Percentiles rank a stretch among this genome's conserved stretches.
These are phyloP conservation scores for Agaricus blazei DNA, from an alignment of 768 basidiomycete species.

Conservation along the genomic window DNA sequence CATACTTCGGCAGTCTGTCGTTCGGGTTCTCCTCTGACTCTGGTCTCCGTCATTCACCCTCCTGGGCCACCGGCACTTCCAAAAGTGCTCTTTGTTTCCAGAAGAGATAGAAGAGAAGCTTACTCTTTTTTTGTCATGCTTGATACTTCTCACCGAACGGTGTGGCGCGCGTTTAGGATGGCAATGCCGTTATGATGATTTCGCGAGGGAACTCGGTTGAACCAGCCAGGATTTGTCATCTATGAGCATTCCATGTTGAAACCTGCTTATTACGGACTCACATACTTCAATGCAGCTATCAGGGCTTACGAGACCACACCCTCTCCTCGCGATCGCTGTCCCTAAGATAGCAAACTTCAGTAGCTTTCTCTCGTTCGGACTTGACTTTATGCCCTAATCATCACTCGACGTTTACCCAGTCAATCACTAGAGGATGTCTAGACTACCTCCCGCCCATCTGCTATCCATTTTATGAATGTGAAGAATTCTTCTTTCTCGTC, in stretches of 20 bases:
- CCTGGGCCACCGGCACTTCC: conserved; percentile 21
- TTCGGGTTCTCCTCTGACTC: conserved; percentile 16
- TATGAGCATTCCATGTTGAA: conserved; percentile 30
- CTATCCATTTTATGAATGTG: not conserved
- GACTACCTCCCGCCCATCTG: not conserved
- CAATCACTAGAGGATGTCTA: not conserved
- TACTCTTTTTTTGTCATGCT: not conserved
- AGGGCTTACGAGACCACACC: conserved; percentile 54
- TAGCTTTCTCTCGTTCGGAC: not conserved
- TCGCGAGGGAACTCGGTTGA: conserved; percentile 27
- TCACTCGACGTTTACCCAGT: not conserved
- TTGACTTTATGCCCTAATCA: not conserved
- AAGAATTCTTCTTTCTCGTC: not conserved
- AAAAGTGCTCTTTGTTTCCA: not conserved
- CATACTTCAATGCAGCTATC: conserved; percentile 30
- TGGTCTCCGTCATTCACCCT: conserved; percentile 21
- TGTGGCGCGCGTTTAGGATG: conserved; percentile 15
- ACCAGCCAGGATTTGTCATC: conserved; percentile 31
- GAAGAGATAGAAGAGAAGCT: not conserved
- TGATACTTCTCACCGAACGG: not conserved
- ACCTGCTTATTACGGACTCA: not conserved
- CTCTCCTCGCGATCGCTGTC: conserved; percentile 38
- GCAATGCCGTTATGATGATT: conserved; percentile 35
- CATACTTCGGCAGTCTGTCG: conserved; percentile 18
- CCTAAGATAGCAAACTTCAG: not conserved